A percentile compares a stretch with the other conserved stretches of the same genome.
These are phyloP conservation scores for Tritrichomonas musculus DNA, from an alignment of 208 protist genomes.

Conservation along the genomic window DNA sequence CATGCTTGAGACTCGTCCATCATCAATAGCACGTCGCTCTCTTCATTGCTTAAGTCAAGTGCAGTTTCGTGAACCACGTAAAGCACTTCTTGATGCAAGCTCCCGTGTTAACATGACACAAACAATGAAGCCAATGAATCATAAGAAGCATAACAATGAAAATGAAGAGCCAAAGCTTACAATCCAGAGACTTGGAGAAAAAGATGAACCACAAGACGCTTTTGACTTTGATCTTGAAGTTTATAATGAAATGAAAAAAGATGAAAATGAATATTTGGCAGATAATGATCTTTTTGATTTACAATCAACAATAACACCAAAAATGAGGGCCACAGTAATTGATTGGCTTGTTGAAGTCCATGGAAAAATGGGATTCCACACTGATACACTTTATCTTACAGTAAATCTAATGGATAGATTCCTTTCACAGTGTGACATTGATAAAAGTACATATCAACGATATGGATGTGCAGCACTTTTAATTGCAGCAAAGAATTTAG, in stretches of 20 bases:
- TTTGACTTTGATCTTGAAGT: background rate
- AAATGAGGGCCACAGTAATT: background rate
- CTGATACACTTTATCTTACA: background rate
- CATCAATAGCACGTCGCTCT: too few relatives aligned
- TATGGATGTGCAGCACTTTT: background rate
- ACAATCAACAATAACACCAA: background rate
- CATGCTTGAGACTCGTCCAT: too few relatives aligned
- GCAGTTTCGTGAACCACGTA: too few relatives aligned
- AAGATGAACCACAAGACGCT: background rate
- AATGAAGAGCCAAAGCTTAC: background rate
- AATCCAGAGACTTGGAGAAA: background rate
- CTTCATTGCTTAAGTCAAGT: too few relatives aligned
- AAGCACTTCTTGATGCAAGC: too few relatives aligned
- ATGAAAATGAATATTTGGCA: background rate
- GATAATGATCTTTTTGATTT: background rate
- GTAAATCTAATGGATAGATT: background rate
- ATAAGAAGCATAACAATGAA: too few relatives aligned
- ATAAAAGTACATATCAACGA: background rate
- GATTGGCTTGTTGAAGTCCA: background rate
- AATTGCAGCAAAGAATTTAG: background rate
- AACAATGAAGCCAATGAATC: too few relatives aligned
- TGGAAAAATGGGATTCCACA: background rate
- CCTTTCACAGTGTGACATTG: background rate
- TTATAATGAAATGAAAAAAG: background rate
- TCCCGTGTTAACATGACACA: too few relatives aligned